Base-by-base conservation (phyloP, 2,329 filamentous ascomycete genomes). In the Botrytis tulipae region DNA sequence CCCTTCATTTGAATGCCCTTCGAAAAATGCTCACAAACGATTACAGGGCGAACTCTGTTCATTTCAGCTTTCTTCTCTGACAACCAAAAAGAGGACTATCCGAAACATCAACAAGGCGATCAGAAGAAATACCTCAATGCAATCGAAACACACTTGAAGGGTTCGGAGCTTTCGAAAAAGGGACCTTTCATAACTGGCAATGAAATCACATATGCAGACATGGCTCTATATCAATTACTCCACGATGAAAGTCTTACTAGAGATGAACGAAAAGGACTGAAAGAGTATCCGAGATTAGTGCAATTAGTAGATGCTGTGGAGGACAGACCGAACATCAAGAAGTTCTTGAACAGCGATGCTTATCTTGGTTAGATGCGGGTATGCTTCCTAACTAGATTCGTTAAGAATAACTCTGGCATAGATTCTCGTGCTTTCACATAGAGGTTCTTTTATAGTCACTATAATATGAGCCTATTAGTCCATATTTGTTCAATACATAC, bases 121-220 rank as follows among this genome's bases (percentile, higher is more conserved):
- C 22, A 25, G 44, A 35, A 61, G 22, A 62, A 48, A 37, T 70
- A 70, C 29, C 54, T 70, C 4, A 20, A 61, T 65, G 80, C 81
- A 18, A 80, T 84, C 76, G 82, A 83, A 57, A 82, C 83, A 65
- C 79, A 79, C 68, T 71, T 81, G 60, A 77, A 75, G 22, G 32
- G 72, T 6, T 77, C 77, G 37, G 76, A 80, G 32, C 74, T 84
- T 78, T 77, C 81, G 75, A 20, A 78, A 9, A 70, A 70, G 9
- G 79, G 81, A 2, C 78, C 80, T 12, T 81, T 78, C 69, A 72
- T 82, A 20, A 75, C 77, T 48, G 77, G 79, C 1, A 74, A 79
- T 25, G 75, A 78, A 10, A 75, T 82, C 48, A 80, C 79, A 4
- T 81, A 80, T 73, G 79, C 79, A 25, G 78, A 80, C 75, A n/a